phyloP scores from a whole-genome alignment of 495 filamentous ascomycete genomes.

The Annulohypoxylon maeteangense region DNA sequence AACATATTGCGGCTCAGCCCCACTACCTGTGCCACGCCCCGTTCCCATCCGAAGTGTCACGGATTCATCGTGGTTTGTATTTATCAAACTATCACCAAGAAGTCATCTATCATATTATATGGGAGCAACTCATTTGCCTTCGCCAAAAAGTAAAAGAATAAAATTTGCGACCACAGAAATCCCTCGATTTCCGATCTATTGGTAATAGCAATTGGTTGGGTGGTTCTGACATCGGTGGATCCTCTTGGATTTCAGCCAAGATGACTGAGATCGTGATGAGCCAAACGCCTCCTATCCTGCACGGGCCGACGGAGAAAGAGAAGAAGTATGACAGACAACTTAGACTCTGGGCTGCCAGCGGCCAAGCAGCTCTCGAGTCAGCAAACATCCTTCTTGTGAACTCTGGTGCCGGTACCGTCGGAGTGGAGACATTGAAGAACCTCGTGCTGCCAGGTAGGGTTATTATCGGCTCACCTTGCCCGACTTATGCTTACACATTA shows the following conservation, averaged over 20 bases:
- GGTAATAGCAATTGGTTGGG: constrained; percentile 2
- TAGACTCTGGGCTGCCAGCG: constrained; percentile 92
- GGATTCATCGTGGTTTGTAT: not conserved
- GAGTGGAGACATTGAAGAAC: constrained; percentile 96
- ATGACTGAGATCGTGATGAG: constrained; percentile 61
- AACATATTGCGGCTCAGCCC: not conserved
- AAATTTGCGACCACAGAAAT: not conserved
- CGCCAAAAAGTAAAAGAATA: not conserved
- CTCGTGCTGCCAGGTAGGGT: constrained; percentile 80
- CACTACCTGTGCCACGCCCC: not conserved
- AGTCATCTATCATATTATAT: not conserved
- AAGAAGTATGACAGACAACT: constrained; percentile 97
- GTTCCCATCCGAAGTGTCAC: not conserved
- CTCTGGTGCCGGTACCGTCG: constrained; percentile 81
- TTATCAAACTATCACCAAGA: not conserved
- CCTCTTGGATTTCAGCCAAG: constrained; percentile 28
- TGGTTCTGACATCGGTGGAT: constrained; percentile 21
- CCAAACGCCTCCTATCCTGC: constrained; percentile 63
- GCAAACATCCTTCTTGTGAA: constrained; percentile 90
- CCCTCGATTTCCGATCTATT: not conserved
- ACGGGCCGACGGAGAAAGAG: constrained; percentile 83
- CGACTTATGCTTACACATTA: constrained; percentile 27
- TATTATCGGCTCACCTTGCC: not conserved
- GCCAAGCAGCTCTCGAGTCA: constrained; percentile 89
- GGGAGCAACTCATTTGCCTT: not conserved